Evolutionary conservation across 2,329 filamentous ascomycete species (phyloP).

Genomic region (Teratosphaeria destructans): DNA sequence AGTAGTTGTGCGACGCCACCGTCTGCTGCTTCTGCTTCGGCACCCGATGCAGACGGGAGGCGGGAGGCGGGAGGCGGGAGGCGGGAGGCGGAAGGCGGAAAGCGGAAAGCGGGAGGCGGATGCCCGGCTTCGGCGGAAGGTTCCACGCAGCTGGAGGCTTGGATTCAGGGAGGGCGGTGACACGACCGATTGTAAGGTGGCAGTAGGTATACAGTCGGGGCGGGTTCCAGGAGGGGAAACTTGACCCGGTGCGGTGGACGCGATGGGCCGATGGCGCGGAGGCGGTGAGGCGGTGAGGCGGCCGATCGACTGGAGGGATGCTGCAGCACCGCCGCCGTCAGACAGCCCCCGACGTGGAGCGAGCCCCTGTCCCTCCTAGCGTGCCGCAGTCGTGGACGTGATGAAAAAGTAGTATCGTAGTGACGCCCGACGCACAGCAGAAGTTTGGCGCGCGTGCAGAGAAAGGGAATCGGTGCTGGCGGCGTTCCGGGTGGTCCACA

Average conservation of each 20-base stretch:
- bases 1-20: conserved; percentile 8
- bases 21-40: conserved; percentile 1
- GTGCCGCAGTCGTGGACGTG: background rate
- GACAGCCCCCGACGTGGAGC: background rate
- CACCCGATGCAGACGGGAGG: conserved; percentile 1
- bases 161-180: background rate
- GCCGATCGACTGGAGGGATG: background rate
- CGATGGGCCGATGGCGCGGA: background rate
- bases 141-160: background rate
- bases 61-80: background rate
- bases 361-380: background rate
- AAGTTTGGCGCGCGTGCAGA: background rate
- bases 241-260: background rate
- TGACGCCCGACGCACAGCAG: background rate
- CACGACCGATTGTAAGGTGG: background rate
- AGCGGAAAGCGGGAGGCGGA: conserved; percentile 3
- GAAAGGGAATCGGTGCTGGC: background rate
- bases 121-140: conserved; percentile 3
- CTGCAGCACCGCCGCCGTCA: background rate
- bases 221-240: background rate
- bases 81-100: background rate
- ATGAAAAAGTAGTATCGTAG: background rate
- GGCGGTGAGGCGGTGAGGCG: background rate
- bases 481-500: background rate
- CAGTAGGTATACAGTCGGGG: background rate